Evolutionary conservation across 768 basidiomycete genomes (phyloP).

Genomic region (Rubroboletus satanas): DNA sequence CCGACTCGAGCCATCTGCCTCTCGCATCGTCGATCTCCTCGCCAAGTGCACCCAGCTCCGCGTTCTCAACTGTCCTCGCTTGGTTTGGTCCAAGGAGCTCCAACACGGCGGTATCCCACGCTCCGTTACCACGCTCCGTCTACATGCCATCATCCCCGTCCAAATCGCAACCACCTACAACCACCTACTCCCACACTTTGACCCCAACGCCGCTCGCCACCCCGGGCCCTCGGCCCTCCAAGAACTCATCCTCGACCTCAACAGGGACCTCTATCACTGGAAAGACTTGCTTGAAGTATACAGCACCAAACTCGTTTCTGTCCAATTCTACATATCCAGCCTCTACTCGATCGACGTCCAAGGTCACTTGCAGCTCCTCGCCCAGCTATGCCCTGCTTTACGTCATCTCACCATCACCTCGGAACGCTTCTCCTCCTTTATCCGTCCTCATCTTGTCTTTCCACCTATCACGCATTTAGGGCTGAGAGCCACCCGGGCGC

Average conservation of each 20-base stretch:
- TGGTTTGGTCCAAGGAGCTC: constrained; percentile 10
- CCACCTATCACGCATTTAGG: constrained; percentile 19
- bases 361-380: constrained; percentile 5
- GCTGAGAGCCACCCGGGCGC: constrained; percentile 3
- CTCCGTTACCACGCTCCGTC: constrained; percentile 15
- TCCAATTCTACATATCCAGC: constrained; percentile 6
- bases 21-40: constrained; percentile 2
- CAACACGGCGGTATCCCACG: neutral
- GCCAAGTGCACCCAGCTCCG: constrained; percentile 14
- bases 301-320: constrained; percentile 15
- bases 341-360: neutral
- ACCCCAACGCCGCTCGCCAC: neutral
- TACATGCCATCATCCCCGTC: neutral
- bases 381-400: constrained; percentile 14
- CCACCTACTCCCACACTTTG: neutral
- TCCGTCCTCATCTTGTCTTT: neutral
- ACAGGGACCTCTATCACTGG: constrained; percentile 1
- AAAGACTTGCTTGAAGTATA: constrained; percentile 11
- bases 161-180: neutral
- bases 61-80: constrained; percentile 7
- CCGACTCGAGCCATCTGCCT: neutral
- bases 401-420: constrained; percentile 19
- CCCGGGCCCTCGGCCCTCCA: constrained; percentile 7
- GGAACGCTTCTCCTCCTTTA: neutral
- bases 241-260: constrained; percentile 17